Percentiles rank a stretch among this genome's conserved stretches.
phyloP scores from a whole-genome alignment of 1,284 basidiomycete genomes.

The Inonotus obliquus region DNA sequence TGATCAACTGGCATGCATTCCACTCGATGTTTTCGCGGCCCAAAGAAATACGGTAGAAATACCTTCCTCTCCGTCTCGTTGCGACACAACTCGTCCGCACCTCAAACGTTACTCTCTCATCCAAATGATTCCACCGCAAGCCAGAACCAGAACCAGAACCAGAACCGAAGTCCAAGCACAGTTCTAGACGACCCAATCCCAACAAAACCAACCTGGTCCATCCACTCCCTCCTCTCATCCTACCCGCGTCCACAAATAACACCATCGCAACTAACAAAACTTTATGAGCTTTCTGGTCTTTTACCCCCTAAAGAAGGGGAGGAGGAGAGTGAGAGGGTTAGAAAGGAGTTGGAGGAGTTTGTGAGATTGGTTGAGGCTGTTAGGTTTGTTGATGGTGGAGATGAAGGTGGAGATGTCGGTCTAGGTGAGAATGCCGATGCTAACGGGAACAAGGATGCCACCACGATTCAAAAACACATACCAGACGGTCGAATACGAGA shows the following conservation, averaged over 20 bases:
- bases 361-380: conserved; percentile 75
- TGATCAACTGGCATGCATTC: background rate
- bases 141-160: no score
- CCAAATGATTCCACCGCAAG: no score
- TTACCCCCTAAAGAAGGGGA: conserved; percentile 55
- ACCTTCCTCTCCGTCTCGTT: background rate
- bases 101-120: background rate
- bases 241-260: conserved; percentile 64
- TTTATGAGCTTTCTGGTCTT: conserved; percentile 69
- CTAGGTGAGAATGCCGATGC: no score
- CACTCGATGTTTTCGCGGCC: background rate
- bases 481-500: conserved; percentile 45
- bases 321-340: conserved; percentile 42
- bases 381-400: conserved; percentile 54
- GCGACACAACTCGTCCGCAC: background rate
- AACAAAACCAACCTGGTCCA: conserved; percentile 66
- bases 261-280: conserved; percentile 46
- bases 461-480: conserved; percentile 26
- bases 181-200: conserved; percentile 41
- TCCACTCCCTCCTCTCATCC: conserved; percentile 65
- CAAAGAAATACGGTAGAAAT: background rate
- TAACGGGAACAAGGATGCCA: no score
- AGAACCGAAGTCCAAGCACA: background rate
- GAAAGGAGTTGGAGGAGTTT: conserved; percentile 60
- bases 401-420: no score